Base-by-base conservation (phyloP, 2,329 filamentous ascomycete genomes). In the Cercospora sp. region DNA sequence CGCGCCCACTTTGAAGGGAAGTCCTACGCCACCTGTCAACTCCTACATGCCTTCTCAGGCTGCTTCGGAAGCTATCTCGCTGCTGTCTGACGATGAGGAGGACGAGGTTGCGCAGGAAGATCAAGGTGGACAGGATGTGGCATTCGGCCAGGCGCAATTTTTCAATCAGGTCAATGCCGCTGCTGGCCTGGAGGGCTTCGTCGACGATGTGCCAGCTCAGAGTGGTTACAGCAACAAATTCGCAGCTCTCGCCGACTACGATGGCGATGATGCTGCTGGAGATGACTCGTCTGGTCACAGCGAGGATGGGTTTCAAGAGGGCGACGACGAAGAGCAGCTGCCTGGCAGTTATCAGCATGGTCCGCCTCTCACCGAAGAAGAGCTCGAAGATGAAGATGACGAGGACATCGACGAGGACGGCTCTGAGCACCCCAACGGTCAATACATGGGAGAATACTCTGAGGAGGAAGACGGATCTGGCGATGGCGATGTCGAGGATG, bases 31-130 rank as follows among this genome's bases (percentile, higher is more conserved):
- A 36, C 63, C 65, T 28, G 23, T 57, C n/a, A 72, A 71, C 45
- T 65, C 68, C 1, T 71, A 72, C 60, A 67, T 71, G 59, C 63
- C 65, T 62, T 64, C 68, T 9, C 67, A 73, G 48, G 63, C 66
- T 9, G 67, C 67, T 26, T 70, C 71, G 12, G 64, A 64, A 51
- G 61, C 69, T 1, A 68, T 75, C 18, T 72, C 72, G 28, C 65
- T 73, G 20, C 23, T 74, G 7, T 73, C 73, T 12, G 72, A 73
- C 53, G 65, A 71, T 28, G 70, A 69, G 36, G 63, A 69, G 8
- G 69, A 72, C 16, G 30, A 30, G 18, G 13, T 26, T 4, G 39
- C 33, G n/a, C 68, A 64, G 28, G 39, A 39, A 39, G 33, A 36
- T 5, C 39, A 55, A 59, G 20, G 16, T n/a, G 39, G 36, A 39